phyloP scores from a whole-genome alignment of 2,329 filamentous ascomycete species.

The Hymenoscyphus albidus region DNA sequence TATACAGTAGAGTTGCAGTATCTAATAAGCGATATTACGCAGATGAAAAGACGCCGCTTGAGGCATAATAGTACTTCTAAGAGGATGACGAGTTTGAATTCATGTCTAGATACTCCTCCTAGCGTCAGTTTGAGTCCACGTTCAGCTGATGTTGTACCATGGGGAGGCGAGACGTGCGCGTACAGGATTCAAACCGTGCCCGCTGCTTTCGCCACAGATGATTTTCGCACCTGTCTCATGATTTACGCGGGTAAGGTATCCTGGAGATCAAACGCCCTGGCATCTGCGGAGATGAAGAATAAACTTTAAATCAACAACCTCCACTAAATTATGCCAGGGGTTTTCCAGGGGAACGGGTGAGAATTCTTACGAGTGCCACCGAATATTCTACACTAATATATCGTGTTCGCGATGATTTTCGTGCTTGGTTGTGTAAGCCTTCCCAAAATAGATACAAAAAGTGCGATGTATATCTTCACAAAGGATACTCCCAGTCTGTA shows the following conservation, averaged over 20 bases:
- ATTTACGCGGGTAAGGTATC: background rate
- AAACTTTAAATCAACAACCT: conserved; percentile 2
- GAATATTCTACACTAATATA: background rate
- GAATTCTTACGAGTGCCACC: background rate
- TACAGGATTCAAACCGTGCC: too few species aligned
- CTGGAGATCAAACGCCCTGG: background rate
- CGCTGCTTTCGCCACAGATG: too few species aligned
- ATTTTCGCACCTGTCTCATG: too few species aligned
- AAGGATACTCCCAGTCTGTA: background rate
- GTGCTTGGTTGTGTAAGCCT: background rate
- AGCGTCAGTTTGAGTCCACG: too few species aligned
- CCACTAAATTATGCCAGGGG: background rate
- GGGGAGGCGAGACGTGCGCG: too few species aligned
- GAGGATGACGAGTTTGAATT: too few species aligned
- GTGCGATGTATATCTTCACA: background rate
- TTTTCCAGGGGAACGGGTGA: background rate
- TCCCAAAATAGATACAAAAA: background rate
- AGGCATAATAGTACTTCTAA: too few species aligned
- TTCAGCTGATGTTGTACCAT: too few species aligned
- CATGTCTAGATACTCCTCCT: too few species aligned
- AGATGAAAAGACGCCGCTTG: too few species aligned
- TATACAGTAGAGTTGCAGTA: too few species aligned
- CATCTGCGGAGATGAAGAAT: background rate
- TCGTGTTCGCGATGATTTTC: background rate
- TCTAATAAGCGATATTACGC: too few species aligned